Percentiles rank a stretch among this genome's conserved stretches.
These are phyloP conservation scores for Fusarium agapanthi DNA, from an alignment of 2,329 filamentous ascomycete species.

Conservation along the genomic window DNA sequence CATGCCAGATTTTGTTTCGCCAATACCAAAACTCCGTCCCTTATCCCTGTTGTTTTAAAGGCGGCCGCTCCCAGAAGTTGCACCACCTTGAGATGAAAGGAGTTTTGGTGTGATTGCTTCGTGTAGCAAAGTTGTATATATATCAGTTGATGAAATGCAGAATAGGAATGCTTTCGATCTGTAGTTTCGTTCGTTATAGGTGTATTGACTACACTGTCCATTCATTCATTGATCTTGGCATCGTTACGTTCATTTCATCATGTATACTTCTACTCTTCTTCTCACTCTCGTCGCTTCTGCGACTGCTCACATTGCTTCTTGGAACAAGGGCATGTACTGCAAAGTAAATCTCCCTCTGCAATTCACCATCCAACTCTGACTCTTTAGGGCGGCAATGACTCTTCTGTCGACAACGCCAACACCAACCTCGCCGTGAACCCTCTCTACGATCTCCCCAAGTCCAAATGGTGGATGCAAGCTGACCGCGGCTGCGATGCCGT, in stretches of 20 bases:
- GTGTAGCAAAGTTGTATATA: neutral
- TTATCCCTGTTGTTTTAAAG: slow-evolving; percentile 14
- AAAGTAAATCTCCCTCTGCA: slow-evolving; percentile 13
- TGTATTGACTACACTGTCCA: slow-evolving; percentile 37
- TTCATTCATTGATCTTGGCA: slow-evolving; percentile 5
- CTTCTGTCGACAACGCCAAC: slow-evolving; percentile 50
- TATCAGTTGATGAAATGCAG: neutral
- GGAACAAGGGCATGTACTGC: slow-evolving; percentile 44
- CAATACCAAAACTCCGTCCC: neutral
- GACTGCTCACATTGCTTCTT: slow-evolving; percentile 41
- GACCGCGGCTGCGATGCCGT: slow-evolving; percentile 56
- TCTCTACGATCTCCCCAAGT: slow-evolving; percentile 54
- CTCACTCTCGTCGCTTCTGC: slow-evolving; percentile 32
- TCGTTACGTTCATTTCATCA: slow-evolving; percentile 2
- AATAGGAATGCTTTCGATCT: neutral
- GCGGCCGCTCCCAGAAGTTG: slow-evolving; percentile 33
- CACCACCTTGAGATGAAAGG: slow-evolving; percentile 36
- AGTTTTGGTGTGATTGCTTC: neutral
- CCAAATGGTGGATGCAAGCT: slow-evolving; percentile 61
- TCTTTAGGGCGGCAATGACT: slow-evolving; percentile 43
- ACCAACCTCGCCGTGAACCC: slow-evolving; percentile 56
- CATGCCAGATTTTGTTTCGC: slow-evolving; percentile 29
- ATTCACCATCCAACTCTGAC: neutral
- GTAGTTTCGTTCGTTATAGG: slow-evolving; percentile 23
- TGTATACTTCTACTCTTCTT: slow-evolving; percentile 35